These are phyloP conservation scores for Albatrellus sp. DNA, from an alignment of 1,284 basidiomycete species.

Conservation along the genomic window DNA sequence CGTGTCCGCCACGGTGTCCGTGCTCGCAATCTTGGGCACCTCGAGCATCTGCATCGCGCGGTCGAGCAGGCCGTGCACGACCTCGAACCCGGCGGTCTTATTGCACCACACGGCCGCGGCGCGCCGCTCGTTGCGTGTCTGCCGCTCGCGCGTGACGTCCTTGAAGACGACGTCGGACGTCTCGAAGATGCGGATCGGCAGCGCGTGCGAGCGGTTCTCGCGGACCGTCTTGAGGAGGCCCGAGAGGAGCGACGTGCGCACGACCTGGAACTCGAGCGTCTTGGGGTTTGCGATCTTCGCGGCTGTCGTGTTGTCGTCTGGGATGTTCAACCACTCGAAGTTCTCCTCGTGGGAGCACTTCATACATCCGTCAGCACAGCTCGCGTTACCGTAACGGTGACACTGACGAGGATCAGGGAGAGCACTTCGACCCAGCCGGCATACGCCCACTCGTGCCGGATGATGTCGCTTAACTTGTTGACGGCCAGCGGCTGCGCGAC, in stretches of 20 bases:
- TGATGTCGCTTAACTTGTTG: constrained; percentile 84
- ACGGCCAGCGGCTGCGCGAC: constrained; percentile 88
- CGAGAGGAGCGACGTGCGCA: constrained; percentile 89
- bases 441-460: constrained; percentile 85
- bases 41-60: constrained; percentile 92
- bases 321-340: constrained; percentile 83
- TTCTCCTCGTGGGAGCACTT: constrained; percentile 98
- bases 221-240: constrained; percentile 94
- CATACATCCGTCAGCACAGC: not conserved
- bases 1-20: constrained; percentile 39
- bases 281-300: constrained; percentile 95
- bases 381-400: no score
- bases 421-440: constrained; percentile 95
- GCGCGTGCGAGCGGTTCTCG: constrained; percentile 88
- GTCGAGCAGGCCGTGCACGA: constrained; percentile 91
- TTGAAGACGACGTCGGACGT: constrained; percentile 90
- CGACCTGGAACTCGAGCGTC: constrained; percentile 95
- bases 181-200: constrained; percentile 93
- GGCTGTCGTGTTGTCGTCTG: constrained; percentile 71
- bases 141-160: constrained; percentile 67
- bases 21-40: constrained; percentile 63
- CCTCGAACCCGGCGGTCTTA: constrained; percentile 93
- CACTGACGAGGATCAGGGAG: constrained; percentile 79
- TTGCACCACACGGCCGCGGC: constrained; percentile 92
- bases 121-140: constrained; percentile 79